phyloP scores from a whole-genome alignment of 768 basidiomycete species.

The Holtermannia corniformis region DNA sequence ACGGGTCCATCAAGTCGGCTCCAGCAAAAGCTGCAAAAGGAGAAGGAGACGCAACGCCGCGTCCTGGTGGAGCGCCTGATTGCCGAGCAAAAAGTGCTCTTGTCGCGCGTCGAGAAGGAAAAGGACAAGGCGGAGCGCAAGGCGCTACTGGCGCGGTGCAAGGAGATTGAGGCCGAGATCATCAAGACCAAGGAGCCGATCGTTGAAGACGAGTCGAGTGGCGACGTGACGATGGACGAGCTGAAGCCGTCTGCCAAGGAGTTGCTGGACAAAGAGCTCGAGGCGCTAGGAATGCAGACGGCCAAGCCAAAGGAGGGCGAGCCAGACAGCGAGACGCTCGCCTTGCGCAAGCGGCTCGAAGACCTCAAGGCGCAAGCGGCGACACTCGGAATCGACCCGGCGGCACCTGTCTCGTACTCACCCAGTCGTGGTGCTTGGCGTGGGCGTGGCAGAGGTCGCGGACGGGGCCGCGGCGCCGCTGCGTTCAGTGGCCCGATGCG shows the following conservation, averaged over 20 bases:
- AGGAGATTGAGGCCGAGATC: conserved; percentile 73
- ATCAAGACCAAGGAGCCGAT: conserved; percentile 43
- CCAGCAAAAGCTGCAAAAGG: conserved; percentile 20
- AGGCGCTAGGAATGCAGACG: conserved; percentile 49
- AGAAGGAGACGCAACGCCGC: conserved; percentile 38
- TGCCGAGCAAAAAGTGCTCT: conserved; percentile 75
- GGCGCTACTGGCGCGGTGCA: conserved; percentile 61
- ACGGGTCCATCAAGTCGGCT: conserved; percentile 42
- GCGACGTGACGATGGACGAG: conserved; percentile 19
- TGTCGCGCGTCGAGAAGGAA: conserved; percentile 54
- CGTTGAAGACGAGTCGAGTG: conserved; percentile 1
- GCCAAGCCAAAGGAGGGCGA: too few species aligned
- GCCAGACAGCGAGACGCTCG: conserved; percentile 28
- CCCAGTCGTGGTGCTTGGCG: conserved; percentile 48
- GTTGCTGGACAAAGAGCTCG: conserved; percentile 69
- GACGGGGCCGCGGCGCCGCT: conserved; percentile 57
- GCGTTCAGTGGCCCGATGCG: conserved; percentile 60
- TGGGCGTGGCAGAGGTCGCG: conserved; percentile 52
- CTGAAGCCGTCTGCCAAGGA: conserved; percentile 17
- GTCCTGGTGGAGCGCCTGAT: conserved; percentile 63
- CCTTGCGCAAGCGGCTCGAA: conserved; percentile 63
- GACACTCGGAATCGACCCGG: conserved; percentile 38
- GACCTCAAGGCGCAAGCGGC: conserved; percentile 61
- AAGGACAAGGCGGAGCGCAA: conserved; percentile 64
- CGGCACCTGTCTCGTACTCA: conserved; percentile 42